Base-by-base conservation (phyloP, 352 stramenopile genomes). In the Globisporangium apiculatum region DNA sequence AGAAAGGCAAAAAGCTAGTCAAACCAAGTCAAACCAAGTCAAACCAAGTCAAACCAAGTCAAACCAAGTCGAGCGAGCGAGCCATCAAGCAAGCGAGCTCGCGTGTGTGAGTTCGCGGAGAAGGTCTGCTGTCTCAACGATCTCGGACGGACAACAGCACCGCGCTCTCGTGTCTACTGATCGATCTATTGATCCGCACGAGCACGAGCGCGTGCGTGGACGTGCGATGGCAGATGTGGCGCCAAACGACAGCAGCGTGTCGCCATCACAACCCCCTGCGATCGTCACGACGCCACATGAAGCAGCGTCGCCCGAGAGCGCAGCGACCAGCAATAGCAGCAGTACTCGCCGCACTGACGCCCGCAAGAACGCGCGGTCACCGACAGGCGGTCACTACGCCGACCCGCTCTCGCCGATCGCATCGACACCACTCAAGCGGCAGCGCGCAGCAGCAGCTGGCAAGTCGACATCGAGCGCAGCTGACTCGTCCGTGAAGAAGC, bases 361-460 rank as follows among this genome's bases (percentile, higher is more conserved):
- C 31, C 42, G 42, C 40, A 57, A 70, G 60, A 60, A 49, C 31
- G 51, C 31, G 43, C 18, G 35, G 15, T 31, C 45, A 51, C 15
- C 62, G 37, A 42, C 51, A 24, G 60, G 49, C 17, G 83, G 83
- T 4, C 72, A 89, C 68, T 94, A 94, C 51, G 82, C 80, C 1
- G 82, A 94, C 62, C 82, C 80, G 35, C 66, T 77, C 49, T 94
- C 84, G 18, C 84, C 84, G 40, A 94, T 94, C 58, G 82, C 84
- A 40, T 94, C 84, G 9, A 92, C 84, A 54, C 84, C 84, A 18
- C 75, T 94, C 67, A 92, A 94, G 74, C 72, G 76, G 7, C 79
- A 80, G 53, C 79, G 73, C 51, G 37, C 75, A 82, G 46, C 38
- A 47, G 60, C 62, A 36, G 60, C 64, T 65, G 64, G 71, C 84